These are phyloP conservation scores for Drechslerella dactyloides DNA, from an alignment of 2,329 filamentous ascomycete species.

Conservation along the genomic window DNA sequence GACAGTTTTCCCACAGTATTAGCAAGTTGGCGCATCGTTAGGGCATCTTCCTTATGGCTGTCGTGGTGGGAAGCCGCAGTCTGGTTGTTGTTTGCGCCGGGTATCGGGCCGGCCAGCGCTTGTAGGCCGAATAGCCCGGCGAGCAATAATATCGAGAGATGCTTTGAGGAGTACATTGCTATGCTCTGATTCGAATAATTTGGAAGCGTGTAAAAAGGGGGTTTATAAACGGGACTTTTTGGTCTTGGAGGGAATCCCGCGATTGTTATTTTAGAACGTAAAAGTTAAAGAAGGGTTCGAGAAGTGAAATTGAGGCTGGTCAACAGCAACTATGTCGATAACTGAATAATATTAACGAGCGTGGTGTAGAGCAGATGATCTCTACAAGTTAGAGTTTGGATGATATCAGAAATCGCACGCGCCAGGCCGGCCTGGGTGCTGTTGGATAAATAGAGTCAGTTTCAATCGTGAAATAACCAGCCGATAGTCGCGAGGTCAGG, in stretches of 20 bases:
- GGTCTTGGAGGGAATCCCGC: too few species aligned
- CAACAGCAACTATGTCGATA: too few species aligned
- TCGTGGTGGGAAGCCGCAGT: constrained; percentile 29
- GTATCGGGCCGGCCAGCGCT: constrained; percentile 30
- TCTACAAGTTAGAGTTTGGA: too few species aligned
- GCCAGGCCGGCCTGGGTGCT: constrained; percentile 5
- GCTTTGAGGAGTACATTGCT: constrained; percentile 4
- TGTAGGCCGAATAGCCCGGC: constrained; percentile 37
- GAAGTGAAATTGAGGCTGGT: too few species aligned
- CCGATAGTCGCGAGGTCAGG: neutral
- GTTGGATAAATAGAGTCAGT: neutral
- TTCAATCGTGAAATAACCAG: neutral
- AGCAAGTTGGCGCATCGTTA: constrained; percentile 6
- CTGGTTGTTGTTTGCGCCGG: constrained; percentile 14
- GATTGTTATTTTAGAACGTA: too few species aligned
- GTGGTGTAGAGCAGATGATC: too few species aligned
- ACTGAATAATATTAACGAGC: too few species aligned
- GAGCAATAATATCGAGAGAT: constrained; percentile 23
- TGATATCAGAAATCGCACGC: too few species aligned
- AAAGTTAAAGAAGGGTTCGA: too few species aligned
- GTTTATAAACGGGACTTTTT: too few species aligned
- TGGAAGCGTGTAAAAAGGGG: too few species aligned
- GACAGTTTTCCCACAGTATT: constrained; percentile 11
- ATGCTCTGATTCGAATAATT: too few species aligned
- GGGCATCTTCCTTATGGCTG: constrained; percentile 1